Conservation (phyloP, 2,329 filamentous ascomycete genomes). For the Botrytis fabae region DNA sequence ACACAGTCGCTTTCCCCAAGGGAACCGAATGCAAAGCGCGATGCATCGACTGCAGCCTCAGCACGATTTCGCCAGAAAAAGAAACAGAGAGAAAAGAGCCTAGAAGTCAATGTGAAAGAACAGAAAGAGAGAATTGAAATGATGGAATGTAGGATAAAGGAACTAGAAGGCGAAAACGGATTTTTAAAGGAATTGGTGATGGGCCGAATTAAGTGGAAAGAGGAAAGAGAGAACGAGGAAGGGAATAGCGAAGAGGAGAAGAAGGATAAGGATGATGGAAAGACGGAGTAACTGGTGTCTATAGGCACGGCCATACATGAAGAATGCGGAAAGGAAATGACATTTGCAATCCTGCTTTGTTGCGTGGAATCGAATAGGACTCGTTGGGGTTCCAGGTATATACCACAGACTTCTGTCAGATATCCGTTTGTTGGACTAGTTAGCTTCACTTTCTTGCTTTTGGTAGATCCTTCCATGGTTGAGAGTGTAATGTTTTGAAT, state of each 20-base stretch:
- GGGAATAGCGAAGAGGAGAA: slow-evolving; percentile 32
- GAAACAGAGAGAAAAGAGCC: slow-evolving; percentile 85
- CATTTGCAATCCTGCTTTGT: background rate
- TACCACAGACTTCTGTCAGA: background rate
- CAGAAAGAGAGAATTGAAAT: slow-evolving; percentile 73
- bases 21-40: slow-evolving; percentile 56
- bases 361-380: background rate
- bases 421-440: background rate
- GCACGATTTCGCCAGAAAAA: slow-evolving; percentile 92
- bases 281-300: slow-evolving; percentile 4
- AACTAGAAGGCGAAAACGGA: slow-evolving; percentile 77
- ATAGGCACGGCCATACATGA: background rate
- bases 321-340: background rate
- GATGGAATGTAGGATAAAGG: slow-evolving; percentile 70
- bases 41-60: slow-evolving; percentile 83
- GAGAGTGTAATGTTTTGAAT: background rate
- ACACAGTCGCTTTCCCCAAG: slow-evolving; percentile 21
- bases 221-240: slow-evolving; percentile 41
- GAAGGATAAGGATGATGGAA: background rate
- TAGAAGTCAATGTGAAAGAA: slow-evolving; percentile 78
- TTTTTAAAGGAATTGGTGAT: slow-evolving; percentile 78
- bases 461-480: background rate
- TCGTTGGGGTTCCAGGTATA: background rate
- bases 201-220: slow-evolving; percentile 50
- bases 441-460: background rate